Conservation (phyloP, 495 filamentous ascomycete species). For the Penicillium subrubescens region DNA sequence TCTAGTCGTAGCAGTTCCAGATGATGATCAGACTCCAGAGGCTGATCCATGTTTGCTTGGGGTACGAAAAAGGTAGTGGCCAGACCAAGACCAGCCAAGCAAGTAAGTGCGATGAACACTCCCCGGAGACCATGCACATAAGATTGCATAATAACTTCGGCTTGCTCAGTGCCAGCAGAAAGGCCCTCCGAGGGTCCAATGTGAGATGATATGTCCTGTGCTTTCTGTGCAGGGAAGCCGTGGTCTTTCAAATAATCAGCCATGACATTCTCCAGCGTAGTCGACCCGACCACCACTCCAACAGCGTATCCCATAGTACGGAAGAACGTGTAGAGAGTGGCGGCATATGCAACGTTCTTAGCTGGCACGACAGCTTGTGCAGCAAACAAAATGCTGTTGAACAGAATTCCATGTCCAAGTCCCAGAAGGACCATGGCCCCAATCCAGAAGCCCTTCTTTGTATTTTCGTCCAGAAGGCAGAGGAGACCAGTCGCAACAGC, state of each 20-base stretch:
- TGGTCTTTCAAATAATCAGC: constrained; percentile 1
- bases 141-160: neutral
- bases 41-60: constrained; percentile 4
- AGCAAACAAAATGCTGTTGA: constrained; percentile 6
- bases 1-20: neutral
- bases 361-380: constrained; percentile 1
- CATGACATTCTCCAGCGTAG: constrained; percentile 3
- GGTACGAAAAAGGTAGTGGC: neutral
- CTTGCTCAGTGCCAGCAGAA: neutral
- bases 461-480: neutral
- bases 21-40: constrained; percentile 5
- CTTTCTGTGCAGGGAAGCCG: constrained; percentile 3
- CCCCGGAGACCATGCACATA: constrained; percentile 5
- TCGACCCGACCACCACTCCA: neutral
- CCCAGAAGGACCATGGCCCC: neutral
- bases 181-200: neutral
- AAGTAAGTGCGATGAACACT: neutral
- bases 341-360: constrained; percentile 5
- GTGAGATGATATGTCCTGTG: constrained; percentile 1
- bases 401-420: constrained; percentile 3
- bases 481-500: neutral
- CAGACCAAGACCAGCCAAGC: constrained; percentile 1
- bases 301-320: constrained; percentile 3
- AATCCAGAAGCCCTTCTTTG: constrained; percentile 1
- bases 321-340: constrained; percentile 5